These are phyloP conservation scores for Podospora sp. DNA, from an alignment of 495 filamentous ascomycete species.

Conservation along the genomic window DNA sequence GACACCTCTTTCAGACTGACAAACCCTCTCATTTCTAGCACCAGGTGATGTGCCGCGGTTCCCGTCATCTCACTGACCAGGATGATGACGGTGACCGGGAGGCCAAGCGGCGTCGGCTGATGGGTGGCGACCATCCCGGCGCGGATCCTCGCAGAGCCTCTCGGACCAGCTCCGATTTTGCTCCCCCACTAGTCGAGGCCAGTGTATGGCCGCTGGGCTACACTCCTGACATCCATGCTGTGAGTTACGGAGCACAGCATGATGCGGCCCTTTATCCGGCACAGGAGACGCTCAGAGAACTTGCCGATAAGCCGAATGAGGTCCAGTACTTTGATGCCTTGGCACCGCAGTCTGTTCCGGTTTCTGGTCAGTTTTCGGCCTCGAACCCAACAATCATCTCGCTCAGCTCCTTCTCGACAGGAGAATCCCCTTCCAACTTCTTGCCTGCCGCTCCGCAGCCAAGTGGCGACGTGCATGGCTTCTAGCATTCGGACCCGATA, in stretches of 20 bases:
- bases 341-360: not conserved
- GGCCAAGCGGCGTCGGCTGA: not conserved
- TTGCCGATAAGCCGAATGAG: not conserved
- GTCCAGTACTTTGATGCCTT: not conserved
- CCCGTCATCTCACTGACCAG: not conserved
- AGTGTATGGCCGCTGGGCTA: not conserved
- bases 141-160: not conserved
- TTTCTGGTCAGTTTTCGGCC: not conserved
- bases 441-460: too few relatives aligned
- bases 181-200: not conserved
- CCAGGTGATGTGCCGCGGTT: not conserved
- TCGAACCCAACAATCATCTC: not conserved
- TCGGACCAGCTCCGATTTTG: not conserved
- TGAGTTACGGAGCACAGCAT: not conserved
- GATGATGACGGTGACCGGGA: not conserved
- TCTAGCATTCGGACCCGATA: too few relatives aligned
- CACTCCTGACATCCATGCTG: not conserved
- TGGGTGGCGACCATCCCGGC: not conserved
- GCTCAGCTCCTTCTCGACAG: not conserved
- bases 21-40: conserved; percentile 1
- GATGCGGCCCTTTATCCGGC: not conserved
- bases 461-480: too few relatives aligned
- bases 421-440: too few relatives aligned
- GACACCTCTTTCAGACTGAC: not conserved
- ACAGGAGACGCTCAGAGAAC: not conserved